Evolutionary conservation across 768 basidiomycete genomes (phyloP).

Genomic region (Tricholomella constricta): DNA sequence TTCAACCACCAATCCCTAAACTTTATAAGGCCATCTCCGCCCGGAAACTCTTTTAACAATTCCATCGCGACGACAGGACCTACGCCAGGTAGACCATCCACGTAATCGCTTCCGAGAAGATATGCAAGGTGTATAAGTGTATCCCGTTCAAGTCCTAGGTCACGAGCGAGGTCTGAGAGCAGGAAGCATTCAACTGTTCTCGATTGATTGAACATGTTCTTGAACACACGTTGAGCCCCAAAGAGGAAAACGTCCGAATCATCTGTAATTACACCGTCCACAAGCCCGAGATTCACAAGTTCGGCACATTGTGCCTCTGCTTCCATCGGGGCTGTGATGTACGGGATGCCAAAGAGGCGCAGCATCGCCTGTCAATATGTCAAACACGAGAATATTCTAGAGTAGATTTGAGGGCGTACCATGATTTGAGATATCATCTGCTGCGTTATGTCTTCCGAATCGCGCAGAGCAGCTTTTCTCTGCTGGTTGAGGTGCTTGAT

Average conservation of each 20-base stretch:
- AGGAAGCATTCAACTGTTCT: constrained; percentile 99
- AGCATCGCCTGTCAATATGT: constrained; percentile 68
- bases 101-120: constrained; percentile 95
- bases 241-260: constrained; percentile 99
- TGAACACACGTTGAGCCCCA: constrained; percentile 92
- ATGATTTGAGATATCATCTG: constrained; percentile 91
- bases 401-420: constrained; percentile 37
- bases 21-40: constrained; percentile 75
- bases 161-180: constrained; percentile 77
- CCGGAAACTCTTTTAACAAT: constrained; percentile 90
- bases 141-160: constrained; percentile 85
- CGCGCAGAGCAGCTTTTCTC: constrained; percentile 86
- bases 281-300: constrained; percentile 79
- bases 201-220: constrained; percentile 99
- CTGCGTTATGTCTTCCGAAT: constrained; percentile 93
- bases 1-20: constrained; percentile 95
- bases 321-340: constrained; percentile 98
- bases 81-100: constrained; percentile 87
- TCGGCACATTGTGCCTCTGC: constrained; percentile 98
- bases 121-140: constrained; percentile 89
- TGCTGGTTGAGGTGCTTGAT: constrained; percentile 80
- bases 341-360: constrained; percentile 94
- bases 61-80: constrained; percentile 98
- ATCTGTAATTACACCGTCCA: constrained; percentile 98
- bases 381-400: not conserved